Base-by-base conservation (phyloP, 2,329 filamentous ascomycete genomes). In the Sarocladiaceae sp. region DNA sequence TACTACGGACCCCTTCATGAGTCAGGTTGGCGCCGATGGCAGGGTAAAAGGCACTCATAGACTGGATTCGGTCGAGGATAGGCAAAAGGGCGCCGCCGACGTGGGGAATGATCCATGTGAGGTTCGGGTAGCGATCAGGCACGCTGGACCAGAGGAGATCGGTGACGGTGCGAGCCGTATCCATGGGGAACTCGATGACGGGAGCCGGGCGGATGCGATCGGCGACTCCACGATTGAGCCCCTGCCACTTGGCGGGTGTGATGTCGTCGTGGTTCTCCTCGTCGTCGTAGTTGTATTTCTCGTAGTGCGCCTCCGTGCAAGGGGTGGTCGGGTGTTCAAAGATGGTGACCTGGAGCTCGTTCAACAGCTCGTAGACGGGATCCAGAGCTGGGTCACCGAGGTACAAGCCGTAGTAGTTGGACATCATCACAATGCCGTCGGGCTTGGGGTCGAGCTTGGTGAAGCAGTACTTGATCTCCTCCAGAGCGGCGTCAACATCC, bases 261-360 rank as follows among this genome's bases (percentile, higher is more conserved):
- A 32, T 20, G 2, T 43, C 49, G 33, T 54, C 39, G 12, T 27
- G 19, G 18, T 7, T 10, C 3, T 37, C n/a, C 21, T n/a, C 13
- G 39, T 13, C 48, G 31, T 53, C 40, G 16, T 46, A 50, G 1
- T 32, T 26, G 11, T 48, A 55, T 2, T 16, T 18, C 6, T 31
- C 7, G 6, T 41, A 23, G 21, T 51, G 50, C 7, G 24, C 33
- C 23, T 55, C 57, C 3, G 65, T 66, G 46, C 64, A 69, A 0
- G 69, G 70, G n/a, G 61, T 72, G 1, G 73, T 77, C 1, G 73
- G 74, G 45, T 80, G 76, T 35, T 78, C 68, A 53, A 80, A 78
- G 1, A 77, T 60, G 2, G 64, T 68, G 0, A 69, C 69, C 3
- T 68, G 60, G 2, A 70, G 55, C 3, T 56, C 50, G 44, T 77